A percentile compares a stretch with the other conserved stretches of the same genome.
Conservation (phyloP, 306 rosid species). For the Psophocarpus tetragonolobus region DNA sequence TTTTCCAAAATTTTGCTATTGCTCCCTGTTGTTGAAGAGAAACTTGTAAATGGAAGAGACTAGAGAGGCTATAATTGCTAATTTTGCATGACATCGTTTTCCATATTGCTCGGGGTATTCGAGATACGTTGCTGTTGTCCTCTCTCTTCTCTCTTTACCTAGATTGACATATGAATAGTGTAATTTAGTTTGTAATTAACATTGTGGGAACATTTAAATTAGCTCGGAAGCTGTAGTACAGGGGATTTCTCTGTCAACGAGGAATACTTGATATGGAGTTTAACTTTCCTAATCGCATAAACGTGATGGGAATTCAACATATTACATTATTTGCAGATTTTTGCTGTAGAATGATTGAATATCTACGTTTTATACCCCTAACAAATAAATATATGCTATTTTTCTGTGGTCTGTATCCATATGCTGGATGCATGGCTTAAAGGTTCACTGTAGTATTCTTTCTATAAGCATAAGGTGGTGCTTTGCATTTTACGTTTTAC, state of each 20-base stretch:
- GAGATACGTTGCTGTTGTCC: not conserved
- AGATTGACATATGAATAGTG: conserved; percentile 5
- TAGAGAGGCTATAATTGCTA: not conserved
- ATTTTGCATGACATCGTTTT: not conserved
- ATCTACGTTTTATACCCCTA: not conserved
- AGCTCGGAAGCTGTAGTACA: not conserved
- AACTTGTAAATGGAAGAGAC: not conserved
- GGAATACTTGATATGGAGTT: not conserved
- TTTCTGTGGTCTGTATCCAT: not conserved
- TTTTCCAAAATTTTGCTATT: not conserved
- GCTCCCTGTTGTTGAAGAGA: not conserved
- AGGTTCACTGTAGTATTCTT: not conserved
- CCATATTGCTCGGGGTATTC: not conserved
- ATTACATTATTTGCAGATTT: not conserved
- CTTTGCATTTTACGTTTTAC: conserved; percentile 2
- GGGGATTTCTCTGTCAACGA: not conserved
- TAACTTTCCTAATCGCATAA: not conserved
- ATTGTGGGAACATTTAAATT: not conserved
- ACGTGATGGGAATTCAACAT: not conserved
- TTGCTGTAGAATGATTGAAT: not conserved
- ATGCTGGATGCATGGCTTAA: not conserved
- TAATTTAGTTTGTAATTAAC: conserved; percentile 3
- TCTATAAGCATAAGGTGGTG: conserved; percentile 26
- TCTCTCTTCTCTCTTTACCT: not conserved
- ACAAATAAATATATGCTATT: not conserved